Evolutionary conservation across 495 filamentous ascomycete genomes (phyloP).

Genomic region (Hyaloscypha bicolor): DNA sequence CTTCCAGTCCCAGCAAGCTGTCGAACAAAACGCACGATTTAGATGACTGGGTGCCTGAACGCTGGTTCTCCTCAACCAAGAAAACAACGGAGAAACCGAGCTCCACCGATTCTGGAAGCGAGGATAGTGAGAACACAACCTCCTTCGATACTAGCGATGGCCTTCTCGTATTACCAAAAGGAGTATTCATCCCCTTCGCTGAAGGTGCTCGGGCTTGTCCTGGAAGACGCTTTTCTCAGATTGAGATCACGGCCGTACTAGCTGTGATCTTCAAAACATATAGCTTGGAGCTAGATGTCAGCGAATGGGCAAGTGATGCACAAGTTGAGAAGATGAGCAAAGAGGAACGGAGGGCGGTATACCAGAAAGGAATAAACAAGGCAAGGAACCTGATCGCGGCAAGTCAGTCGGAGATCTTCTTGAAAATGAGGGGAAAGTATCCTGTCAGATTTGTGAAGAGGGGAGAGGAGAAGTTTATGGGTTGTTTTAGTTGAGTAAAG

Average conservation of each 20-base stretch:
- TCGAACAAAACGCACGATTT: constrained; percentile 43
- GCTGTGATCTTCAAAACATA: constrained; percentile 64
- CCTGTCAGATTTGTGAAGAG: constrained; percentile 64
- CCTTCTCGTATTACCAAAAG: constrained; percentile 59
- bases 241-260: constrained; percentile 72
- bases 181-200: constrained; percentile 71
- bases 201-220: constrained; percentile 72
- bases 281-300: constrained; percentile 68
- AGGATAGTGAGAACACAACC: constrained; percentile 54
- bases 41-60: constrained; percentile 53
- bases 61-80: constrained; percentile 55
- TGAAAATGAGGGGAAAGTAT: constrained; percentile 56
- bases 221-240: constrained; percentile 73
- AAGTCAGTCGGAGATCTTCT: constrained; percentile 58
- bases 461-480: constrained; percentile 60
- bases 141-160: constrained; percentile 27
- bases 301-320: constrained; percentile 60
- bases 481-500: not conserved
- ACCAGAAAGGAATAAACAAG: constrained; percentile 54
- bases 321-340: constrained; percentile 56
- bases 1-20: constrained; percentile 42
- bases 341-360: constrained; percentile 43
- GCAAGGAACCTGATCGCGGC: constrained; percentile 46
- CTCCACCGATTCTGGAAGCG: constrained; percentile 53
- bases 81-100: constrained; percentile 35